phyloP scores from a whole-genome alignment of 2,329 filamentous ascomycete genomes.

The Chaetomium strumarium region DNA sequence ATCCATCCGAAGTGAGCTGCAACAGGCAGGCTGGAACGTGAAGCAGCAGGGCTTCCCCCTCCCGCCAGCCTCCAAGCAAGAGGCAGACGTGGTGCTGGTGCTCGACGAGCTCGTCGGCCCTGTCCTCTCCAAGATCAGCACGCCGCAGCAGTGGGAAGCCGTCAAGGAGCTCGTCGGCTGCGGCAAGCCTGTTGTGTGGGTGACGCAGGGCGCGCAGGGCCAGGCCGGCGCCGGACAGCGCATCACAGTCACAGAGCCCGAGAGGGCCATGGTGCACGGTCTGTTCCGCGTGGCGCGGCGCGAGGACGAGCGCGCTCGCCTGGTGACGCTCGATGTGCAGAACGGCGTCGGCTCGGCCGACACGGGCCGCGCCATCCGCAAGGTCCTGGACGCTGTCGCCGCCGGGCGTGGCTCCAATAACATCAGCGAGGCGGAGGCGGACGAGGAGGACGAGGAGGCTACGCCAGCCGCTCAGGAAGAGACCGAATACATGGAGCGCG shows the following conservation, averaged over 20 bases:
- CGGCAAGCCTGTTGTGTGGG: constrained; percentile 24
- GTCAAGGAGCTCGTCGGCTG: constrained; percentile 22
- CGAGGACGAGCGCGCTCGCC: constrained; percentile 15
- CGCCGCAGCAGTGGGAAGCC: constrained; percentile 19
- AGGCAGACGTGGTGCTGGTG: neutral
- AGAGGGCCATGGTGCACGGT: constrained; percentile 20
- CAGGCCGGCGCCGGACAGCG: constrained; percentile 10
- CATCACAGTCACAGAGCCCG: constrained; percentile 19
- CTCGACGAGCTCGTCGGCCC: constrained; percentile 11
- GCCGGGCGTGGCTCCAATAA: no score
- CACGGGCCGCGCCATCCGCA: no score
- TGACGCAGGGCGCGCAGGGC: constrained; percentile 14
- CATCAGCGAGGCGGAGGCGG: no score
- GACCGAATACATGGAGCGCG: no score
- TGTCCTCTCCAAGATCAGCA: constrained; percentile 4
- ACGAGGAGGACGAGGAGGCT: no score
- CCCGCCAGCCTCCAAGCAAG: neutral
- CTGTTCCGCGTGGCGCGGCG: constrained; percentile 23
- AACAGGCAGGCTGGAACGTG: neutral
- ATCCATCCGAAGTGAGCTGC: neutral
- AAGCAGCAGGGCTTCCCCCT: neutral
- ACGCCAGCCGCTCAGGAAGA: no score
- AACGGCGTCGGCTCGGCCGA: neutral
- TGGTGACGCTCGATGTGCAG: constrained; percentile 17
- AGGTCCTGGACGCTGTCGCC: no score